Base-by-base conservation (phyloP, 2,329 filamentous ascomycete species). In the Dichotomopilus funicola region DNA sequence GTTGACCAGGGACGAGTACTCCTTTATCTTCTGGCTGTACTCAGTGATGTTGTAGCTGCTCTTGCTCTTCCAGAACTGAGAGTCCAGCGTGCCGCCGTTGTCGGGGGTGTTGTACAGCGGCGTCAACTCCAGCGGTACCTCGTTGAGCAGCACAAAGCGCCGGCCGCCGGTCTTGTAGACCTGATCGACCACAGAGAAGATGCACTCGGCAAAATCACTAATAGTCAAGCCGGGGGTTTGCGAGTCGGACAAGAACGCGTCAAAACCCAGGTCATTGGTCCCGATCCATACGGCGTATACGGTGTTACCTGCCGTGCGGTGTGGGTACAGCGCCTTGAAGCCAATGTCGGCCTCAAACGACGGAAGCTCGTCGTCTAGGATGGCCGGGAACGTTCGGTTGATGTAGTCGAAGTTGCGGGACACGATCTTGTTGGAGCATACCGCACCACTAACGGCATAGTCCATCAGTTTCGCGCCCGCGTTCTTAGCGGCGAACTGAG, bases 241-340 rank as follows among this genome's bases (percentile, higher is more conserved):
- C 31, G 75, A 76, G 65, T 89, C 85, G 4, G 78, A 82, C 36
- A 91, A 68, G 65, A 91, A 86, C 7, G 79, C 85, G 51, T 76
- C 70, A 55, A 74, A 76, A 27, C 88, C 87, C 8, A 92, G 73
- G 64, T 94, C 88, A 66, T 92, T 92, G 31, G 87, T 91, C 3
- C 88, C 88, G 63, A 91, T 90, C 86, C 86, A 91, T 50, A 91
- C 78, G 1, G 82, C 78, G 64, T 90, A 91, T 2, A 89, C 82
- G 0, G 87, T 89, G 59, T 84, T 82, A 35, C 79, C 70, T 1
- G 77, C 63, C 2, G 73, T 75, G 46, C 76, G 70, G 60, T 74
- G 63, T 0, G 70, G 68, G 60, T 76, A 79, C 4, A 80, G 67
- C 1, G 71, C 67, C 55, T 70, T 66, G 51, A 68, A 74, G 4